phyloP scores from a whole-genome alignment of 768 basidiomycete genomes.

The Lactifluus subvellereus region DNA sequence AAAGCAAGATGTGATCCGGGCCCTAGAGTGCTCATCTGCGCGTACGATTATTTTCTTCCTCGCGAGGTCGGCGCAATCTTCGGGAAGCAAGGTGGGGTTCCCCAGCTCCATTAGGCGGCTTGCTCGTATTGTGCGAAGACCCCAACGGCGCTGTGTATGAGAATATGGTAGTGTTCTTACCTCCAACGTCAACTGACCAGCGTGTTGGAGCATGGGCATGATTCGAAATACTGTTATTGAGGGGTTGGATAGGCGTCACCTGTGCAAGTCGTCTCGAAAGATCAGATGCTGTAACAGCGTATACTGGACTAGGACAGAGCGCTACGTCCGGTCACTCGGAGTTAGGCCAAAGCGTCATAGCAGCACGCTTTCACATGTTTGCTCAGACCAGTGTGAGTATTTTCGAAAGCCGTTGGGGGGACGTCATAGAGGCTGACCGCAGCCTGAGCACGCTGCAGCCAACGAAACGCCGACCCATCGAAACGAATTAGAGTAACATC shows the following conservation, averaged over 20 bases:
- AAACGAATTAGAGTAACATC: neutral
- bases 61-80: neutral
- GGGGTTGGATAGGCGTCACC: neutral
- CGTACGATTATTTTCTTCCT: neutral
- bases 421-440: neutral
- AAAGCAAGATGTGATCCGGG: neutral
- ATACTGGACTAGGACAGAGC: neutral
- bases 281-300: neutral
- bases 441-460: neutral
- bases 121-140: neutral
- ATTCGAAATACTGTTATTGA: neutral
- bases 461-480: neutral
- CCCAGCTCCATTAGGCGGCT: neutral
- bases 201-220: neutral
- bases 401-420: neutral
- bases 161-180: neutral
- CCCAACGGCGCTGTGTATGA: neutral
- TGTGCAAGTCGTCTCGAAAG: neutral
- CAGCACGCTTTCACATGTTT: slow-evolving; percentile 4
- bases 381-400: neutral
- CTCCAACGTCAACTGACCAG: neutral
- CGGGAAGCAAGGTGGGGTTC: slow-evolving; percentile 4
- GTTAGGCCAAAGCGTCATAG: neutral
- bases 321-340: slow-evolving; percentile 2
- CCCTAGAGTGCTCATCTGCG: neutral